Conservation (phyloP, 1,139 yeast genomes). For the Scheffersomyces lignicola region DNA sequence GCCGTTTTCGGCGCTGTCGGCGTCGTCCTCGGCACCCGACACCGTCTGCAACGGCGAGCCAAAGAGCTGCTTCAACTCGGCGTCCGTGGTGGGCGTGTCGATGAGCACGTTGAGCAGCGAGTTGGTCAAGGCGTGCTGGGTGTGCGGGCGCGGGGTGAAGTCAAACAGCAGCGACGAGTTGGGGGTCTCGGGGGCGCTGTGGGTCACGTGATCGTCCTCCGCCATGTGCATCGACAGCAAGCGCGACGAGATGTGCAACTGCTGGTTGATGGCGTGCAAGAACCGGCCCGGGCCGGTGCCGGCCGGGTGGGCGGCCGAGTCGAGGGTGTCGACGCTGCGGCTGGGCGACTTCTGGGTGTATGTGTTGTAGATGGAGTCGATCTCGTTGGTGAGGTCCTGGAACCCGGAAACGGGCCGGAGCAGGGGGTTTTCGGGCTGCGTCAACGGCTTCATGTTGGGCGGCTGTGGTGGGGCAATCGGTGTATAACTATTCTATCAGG, state of each 20-base stretch:
- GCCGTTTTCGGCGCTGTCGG: conserved; percentile 9
- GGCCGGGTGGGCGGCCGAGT: conserved; percentile 17
- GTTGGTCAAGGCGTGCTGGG: conserved; percentile 27
- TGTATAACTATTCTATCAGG: too few relatives aligned
- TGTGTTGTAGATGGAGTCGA: conserved; percentile 36
- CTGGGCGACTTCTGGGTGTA: conserved; percentile 18
- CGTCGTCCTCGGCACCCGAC: conserved; percentile 14
- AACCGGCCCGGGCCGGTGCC: conserved; percentile 6
- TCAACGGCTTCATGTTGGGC: conserved; percentile 11
- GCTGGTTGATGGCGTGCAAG: conserved; percentile 9
- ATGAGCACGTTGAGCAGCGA: conserved; percentile 40
- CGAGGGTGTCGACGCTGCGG: conserved; percentile 33
- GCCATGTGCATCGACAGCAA: conserved; percentile 26
- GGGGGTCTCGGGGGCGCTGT: conserved; percentile 34
- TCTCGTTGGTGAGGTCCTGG: conserved; percentile 30
- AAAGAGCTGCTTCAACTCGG: conserved; percentile 10
- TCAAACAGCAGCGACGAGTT: conserved; percentile 29
- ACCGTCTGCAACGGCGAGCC: conserved; percentile 12
- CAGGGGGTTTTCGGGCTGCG: conserved; percentile 1
- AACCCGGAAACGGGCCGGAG: conserved; percentile 14
- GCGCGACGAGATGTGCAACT: conserved; percentile 32
- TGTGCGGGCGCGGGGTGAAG: conserved; percentile 16
- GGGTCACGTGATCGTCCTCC: conserved; percentile 15
- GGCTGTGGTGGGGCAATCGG: too few relatives aligned
- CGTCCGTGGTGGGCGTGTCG: conserved; percentile 28